Percentiles rank a stretch among this genome's conserved stretches.
Evolutionary conservation across 305 asterid species (phyloP).

Genomic region (Withania somnifera): DNA sequence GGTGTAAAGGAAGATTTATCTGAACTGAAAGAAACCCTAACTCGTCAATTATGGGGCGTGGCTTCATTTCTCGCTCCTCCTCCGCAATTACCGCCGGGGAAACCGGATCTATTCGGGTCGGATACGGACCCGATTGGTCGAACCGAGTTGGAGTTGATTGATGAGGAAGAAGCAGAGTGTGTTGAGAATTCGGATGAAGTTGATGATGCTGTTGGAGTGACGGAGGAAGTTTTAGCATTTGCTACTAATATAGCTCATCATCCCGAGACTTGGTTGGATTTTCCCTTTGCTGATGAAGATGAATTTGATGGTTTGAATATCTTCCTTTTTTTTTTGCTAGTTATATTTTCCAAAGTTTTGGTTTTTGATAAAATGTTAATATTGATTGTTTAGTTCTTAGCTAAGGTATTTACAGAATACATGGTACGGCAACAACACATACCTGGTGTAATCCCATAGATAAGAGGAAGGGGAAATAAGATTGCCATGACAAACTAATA

Average conservation of each 20-base stretch:
- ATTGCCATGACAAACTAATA: too few species aligned
- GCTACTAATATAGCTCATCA: constrained; percentile 90
- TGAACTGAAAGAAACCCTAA: constrained; percentile 60
- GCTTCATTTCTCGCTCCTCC: constrained; percentile 85
- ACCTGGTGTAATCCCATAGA: too few species aligned
- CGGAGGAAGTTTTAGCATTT: constrained; percentile 75
- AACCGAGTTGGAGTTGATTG: constrained; percentile 13
- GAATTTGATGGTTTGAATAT: constrained; percentile 58
- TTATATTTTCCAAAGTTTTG: not conserved
- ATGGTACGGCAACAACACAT: too few species aligned
- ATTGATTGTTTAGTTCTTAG: not conserved
- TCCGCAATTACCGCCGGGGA: constrained; percentile 28
- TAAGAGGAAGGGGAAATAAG: too few species aligned
- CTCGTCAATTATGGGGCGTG: constrained; percentile 83
- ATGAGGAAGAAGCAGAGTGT: constrained; percentile 17
- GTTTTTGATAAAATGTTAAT: not conserved
- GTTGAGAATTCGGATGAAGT: not conserved
- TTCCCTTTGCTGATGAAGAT: constrained; percentile 77
- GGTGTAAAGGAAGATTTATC: constrained; percentile 82
- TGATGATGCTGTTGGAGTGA: constrained; percentile 63
- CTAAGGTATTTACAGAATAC: not conserved
- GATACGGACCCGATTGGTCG: constrained; percentile 17
- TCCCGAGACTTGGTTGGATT: constrained; percentile 99
- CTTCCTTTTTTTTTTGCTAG: not conserved
- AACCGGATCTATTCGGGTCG: constrained; percentile 6